Percentiles rank a stretch among this genome's conserved stretches.
Evolutionary conservation across 306 rosid species (phyloP).

Genomic region (Gleditsia sinensis): DNA sequence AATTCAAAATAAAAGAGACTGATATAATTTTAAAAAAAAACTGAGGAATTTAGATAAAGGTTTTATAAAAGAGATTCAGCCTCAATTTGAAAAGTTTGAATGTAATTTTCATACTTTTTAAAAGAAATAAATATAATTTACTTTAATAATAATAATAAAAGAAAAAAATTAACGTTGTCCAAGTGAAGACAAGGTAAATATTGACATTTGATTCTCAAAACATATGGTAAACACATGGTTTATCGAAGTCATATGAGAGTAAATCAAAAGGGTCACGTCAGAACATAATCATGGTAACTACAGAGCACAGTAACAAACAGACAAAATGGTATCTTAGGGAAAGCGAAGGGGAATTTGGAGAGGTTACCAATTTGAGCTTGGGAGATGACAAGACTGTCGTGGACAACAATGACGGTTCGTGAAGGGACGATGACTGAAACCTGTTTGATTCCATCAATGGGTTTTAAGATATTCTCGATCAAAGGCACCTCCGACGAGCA

Average conservation of each 20-base stretch:
- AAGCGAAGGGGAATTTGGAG: background rate
- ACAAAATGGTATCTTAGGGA: background rate
- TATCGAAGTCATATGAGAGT: background rate
- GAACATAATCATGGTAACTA: background rate
- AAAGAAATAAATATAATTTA: background rate
- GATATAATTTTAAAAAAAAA: no score
- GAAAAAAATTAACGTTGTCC: background rate
- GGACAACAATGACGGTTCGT: constrained; percentile 83
- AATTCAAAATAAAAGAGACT: no score
- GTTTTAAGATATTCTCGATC: constrained; percentile 66
- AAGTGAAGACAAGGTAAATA: no score
- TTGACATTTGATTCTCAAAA: no score
- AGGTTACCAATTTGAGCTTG: constrained; percentile 78
- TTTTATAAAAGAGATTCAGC: no score
- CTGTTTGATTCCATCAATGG: constrained; percentile 70
- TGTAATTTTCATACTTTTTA: background rate
- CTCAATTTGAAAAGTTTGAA: no score
- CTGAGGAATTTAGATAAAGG: no score
- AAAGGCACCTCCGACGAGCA: constrained; percentile 86
- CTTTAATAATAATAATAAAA: background rate
- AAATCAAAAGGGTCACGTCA: background rate
- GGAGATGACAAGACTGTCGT: constrained; percentile 66
- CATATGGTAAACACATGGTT: background rate
- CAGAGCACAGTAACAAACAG: background rate
- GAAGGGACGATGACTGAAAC: constrained; percentile 73